These are phyloP conservation scores for Alternaria solani DNA, from an alignment of 2,329 filamentous ascomycete genomes.

Conservation along the genomic window DNA sequence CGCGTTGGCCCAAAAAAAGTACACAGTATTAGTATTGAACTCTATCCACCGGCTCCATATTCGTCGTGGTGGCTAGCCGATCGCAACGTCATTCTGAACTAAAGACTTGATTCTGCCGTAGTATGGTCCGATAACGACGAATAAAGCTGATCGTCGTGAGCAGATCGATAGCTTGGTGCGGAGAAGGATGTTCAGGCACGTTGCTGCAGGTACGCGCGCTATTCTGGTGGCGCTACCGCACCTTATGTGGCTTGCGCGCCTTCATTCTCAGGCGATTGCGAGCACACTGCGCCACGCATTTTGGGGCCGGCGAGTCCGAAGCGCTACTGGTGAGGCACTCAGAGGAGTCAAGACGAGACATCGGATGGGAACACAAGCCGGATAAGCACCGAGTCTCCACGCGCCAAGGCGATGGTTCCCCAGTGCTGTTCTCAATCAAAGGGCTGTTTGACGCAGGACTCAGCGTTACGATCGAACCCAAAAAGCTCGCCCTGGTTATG, in stretches of 20 bases:
- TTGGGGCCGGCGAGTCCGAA: constrained; percentile 39
- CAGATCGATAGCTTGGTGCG: constrained; percentile 9
- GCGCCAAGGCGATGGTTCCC: constrained; percentile 15
- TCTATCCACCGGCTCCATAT: constrained; percentile 13
- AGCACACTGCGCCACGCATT: constrained; percentile 36
- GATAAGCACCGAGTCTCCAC: constrained; percentile 3
- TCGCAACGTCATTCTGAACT: constrained; percentile 4
- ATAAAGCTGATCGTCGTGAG: constrained; percentile 7
- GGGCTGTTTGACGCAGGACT: background rate
- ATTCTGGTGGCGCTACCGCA: constrained; percentile 19
- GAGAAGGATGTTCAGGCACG: constrained; percentile 17
- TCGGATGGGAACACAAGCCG: background rate
- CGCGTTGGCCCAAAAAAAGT: constrained; percentile 4
- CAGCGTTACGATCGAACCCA: background rate
- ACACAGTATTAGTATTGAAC: constrained; percentile 13
- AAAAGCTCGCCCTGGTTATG: background rate
- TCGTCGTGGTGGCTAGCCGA: background rate
- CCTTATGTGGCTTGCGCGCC: constrained; percentile 35
- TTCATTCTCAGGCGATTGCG: constrained; percentile 23
- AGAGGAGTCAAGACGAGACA: background rate
- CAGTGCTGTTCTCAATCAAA: background rate
- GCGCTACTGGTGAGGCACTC: constrained; percentile 10
- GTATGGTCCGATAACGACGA: background rate
- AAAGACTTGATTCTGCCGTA: background rate
- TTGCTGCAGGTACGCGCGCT: constrained; percentile 47